Evolutionary conservation across 2,329 filamentous ascomycete species (phyloP).

Genomic region (Neopestalotiopsis clavispora): DNA sequence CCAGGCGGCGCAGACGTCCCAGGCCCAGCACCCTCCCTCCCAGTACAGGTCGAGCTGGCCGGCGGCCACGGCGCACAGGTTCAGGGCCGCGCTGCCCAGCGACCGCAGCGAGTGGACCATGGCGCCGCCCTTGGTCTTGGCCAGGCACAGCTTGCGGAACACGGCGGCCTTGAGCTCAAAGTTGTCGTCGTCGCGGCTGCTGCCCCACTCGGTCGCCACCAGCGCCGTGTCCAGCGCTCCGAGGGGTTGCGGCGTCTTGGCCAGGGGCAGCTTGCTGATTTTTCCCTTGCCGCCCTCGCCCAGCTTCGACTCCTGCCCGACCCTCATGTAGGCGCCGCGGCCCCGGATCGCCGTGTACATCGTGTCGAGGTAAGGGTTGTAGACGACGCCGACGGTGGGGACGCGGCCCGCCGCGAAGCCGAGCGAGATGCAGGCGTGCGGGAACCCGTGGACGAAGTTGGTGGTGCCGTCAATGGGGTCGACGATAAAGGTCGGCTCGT

Average conservation of each 20-base stretch:
- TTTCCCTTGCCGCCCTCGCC: conserved; percentile 39
- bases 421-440: conserved; percentile 77
- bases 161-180: conserved; percentile 72
- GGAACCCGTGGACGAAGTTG: conserved; percentile 81
- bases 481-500: conserved; percentile 76
- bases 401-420: conserved; percentile 67
- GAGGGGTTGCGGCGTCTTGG: conserved; percentile 58
- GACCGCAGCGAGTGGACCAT: conserved; percentile 80
- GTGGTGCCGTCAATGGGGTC: conserved; percentile 85
- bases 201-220: conserved; percentile 77
- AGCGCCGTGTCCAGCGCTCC: conserved; percentile 65
- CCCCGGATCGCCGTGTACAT: conserved; percentile 74
- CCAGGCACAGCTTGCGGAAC: conserved; percentile 64
- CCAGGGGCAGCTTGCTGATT: conserved; percentile 49
- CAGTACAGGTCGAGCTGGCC: conserved; percentile 77
- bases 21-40: conserved; percentile 85
- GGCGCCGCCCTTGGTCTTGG: conserved; percentile 66
- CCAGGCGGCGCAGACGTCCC: conserved; percentile 86
- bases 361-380: conserved; percentile 75
- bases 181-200: conserved; percentile 69
- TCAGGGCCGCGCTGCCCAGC: conserved; percentile 75
- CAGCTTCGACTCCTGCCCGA: conserved; percentile 45
- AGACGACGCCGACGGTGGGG: conserved; percentile 75
- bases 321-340: conserved; percentile 65
- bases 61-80: conserved; percentile 73